Conservation (phyloP, 208 protist species). For the Trypanosoma vivax region DNA sequence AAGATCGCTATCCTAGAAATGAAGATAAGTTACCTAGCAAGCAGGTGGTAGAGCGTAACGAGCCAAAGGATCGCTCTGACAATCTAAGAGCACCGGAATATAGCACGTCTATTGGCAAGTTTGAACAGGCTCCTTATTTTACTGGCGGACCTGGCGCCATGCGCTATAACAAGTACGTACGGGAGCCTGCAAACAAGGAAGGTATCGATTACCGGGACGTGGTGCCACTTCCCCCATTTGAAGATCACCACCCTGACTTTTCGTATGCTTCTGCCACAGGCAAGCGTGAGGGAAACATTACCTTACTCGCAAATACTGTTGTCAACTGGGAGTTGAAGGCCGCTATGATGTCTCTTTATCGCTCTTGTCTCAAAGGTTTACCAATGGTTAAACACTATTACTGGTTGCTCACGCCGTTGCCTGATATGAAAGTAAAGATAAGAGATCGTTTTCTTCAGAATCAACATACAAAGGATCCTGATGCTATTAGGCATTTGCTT, state of each 20-base stretch:
- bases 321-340: conserved; percentile 70
- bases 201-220: conserved; percentile 58
- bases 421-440: conserved; percentile 79
- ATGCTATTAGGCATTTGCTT: conserved; percentile 81
- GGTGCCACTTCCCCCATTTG: conserved; percentile 40
- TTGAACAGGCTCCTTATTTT: conserved; percentile 79
- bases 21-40: conserved; percentile 32
- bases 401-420: conserved; percentile 70
- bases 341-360: conserved; percentile 75
- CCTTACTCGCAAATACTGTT: conserved; percentile 46
- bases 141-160: conserved; percentile 65
- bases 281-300: conserved; percentile 72
- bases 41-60: conserved; percentile 20
- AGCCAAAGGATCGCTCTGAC: conserved; percentile 53
- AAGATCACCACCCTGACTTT: conserved; percentile 77
- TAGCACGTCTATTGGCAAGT: conserved; percentile 73
- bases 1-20: conserved; percentile 49
- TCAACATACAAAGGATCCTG: conserved; percentile 80
- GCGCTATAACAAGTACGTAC: conserved; percentile 74
- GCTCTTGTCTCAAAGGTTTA: conserved; percentile 66
- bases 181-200: conserved; percentile 48
- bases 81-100: conserved; percentile 74
- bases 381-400: conserved; percentile 88
- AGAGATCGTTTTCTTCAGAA: conserved; percentile 81
- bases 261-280: conserved; percentile 68